Evolutionary conservation across 169 alveolate genomes (phyloP).

Genomic region (Plasmodium cynomolgi): DNA sequence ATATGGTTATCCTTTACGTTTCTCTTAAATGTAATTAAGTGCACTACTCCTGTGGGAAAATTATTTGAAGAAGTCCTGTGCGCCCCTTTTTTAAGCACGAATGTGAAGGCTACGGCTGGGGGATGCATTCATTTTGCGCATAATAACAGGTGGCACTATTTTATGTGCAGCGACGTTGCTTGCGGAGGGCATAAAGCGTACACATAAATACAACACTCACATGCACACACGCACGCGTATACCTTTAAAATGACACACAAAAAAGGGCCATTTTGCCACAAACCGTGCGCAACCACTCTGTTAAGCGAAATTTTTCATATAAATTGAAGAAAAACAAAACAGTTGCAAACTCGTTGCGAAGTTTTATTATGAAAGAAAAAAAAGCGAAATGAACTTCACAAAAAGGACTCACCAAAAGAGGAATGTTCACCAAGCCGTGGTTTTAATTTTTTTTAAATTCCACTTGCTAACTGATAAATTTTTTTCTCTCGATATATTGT

Average conservation of each 20-base stretch:
- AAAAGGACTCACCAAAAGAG: background rate
- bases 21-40: background rate
- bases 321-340: background rate
- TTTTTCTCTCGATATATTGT: background rate
- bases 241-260: background rate
- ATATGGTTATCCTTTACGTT: background rate
- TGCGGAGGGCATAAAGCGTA: background rate
- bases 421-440: background rate
- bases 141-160: background rate
- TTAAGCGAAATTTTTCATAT: background rate
- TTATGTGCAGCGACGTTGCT: background rate
- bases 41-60: background rate
- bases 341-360: background rate
- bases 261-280: background rate
- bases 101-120: background rate
- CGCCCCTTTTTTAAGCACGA: background rate
- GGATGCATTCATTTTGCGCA: background rate
- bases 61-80: background rate
- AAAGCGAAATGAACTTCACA: background rate
- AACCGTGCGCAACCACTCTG: background rate
- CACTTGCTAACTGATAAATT: background rate
- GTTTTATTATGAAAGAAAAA: background rate
- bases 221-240: constrained; percentile 9
- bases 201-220: background rate
- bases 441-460: background rate